Evolutionary conservation across 108 stramenopile species (phyloP).

Genomic region (Schizochytrium sp.): DNA sequence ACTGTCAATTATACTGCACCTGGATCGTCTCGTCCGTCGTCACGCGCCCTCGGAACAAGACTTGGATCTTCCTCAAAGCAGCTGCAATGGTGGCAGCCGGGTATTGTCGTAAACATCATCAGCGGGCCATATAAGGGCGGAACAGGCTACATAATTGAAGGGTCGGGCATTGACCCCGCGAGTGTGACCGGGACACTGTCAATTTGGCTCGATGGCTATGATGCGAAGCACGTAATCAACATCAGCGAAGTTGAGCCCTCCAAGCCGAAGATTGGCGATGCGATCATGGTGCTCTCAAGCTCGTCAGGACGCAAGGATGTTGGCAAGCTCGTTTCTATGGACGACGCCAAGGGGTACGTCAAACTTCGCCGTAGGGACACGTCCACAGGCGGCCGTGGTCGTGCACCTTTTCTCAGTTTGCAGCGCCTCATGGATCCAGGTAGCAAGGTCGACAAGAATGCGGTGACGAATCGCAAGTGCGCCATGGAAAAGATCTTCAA

Average conservation of each 20-base stretch:
- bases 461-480: conserved; percentile 6
- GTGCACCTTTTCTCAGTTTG: neutral
- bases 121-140: neutral
- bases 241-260: neutral
- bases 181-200: neutral
- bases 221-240: neutral
- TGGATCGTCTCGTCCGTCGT: neutral
- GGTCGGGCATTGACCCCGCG: neutral
- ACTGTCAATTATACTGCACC: neutral
- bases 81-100: neutral
- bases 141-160: neutral
- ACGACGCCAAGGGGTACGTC: neutral
- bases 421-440: neutral
- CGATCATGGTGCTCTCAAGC: neutral
- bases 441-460: neutral
- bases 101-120: neutral
- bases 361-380: neutral
- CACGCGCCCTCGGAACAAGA: neutral
- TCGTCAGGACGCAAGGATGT: neutral
- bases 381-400: neutral
- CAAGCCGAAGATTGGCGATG: neutral
- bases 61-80: neutral
- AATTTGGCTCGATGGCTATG: neutral
- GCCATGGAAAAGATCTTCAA: neutral
- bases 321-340: neutral